Evolutionary conservation across 1,139 yeast genomes (phyloP).

Genomic region (Magnusiomyces suaveolens): DNA sequence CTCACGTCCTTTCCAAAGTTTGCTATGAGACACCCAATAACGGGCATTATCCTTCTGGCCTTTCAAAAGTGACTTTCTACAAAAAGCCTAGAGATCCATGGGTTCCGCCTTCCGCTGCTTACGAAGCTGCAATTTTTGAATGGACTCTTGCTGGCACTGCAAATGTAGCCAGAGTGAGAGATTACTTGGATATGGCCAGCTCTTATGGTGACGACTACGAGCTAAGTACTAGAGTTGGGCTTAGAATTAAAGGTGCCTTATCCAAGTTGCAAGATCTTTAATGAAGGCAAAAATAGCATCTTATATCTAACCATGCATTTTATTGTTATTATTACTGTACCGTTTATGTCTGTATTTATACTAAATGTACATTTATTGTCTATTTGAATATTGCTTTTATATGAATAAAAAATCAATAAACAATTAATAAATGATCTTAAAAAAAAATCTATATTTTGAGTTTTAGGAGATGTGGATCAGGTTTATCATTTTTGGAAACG

Average conservation of each 20-base stretch:
- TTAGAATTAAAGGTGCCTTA: constrained; percentile 78
- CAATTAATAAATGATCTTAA: too few relatives aligned
- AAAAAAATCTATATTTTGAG: too few relatives aligned
- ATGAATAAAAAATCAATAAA: too few relatives aligned
- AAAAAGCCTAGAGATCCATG: constrained; percentile 50
- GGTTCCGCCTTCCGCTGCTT: constrained; percentile 78
- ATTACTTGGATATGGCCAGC: constrained; percentile 67
- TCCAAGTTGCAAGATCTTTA: constrained; percentile 5
- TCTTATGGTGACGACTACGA: constrained; percentile 83
- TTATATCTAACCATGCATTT: too few relatives aligned
- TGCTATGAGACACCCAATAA: constrained; percentile 22
- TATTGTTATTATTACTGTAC: too few relatives aligned
- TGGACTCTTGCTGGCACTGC: constrained; percentile 55
- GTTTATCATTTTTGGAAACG: too few relatives aligned
- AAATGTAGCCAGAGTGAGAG: constrained; percentile 43
- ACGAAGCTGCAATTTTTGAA: constrained; percentile 73
- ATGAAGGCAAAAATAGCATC: too few relatives aligned
- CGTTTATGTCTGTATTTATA: too few relatives aligned
- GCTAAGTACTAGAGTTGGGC: constrained; percentile 78
- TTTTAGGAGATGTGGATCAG: too few relatives aligned
- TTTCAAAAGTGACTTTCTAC: constrained; percentile 27
- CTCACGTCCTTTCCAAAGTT: constrained; percentile 41
- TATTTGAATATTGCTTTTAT: too few relatives aligned
- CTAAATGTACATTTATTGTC: neutral
- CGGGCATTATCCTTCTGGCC: constrained; percentile 23